A percentile compares a stretch with the other conserved stretches of the same genome.
phyloP scores from a whole-genome alignment of 73 alveolate genomes.

The Stentor roeselii region DNA sequence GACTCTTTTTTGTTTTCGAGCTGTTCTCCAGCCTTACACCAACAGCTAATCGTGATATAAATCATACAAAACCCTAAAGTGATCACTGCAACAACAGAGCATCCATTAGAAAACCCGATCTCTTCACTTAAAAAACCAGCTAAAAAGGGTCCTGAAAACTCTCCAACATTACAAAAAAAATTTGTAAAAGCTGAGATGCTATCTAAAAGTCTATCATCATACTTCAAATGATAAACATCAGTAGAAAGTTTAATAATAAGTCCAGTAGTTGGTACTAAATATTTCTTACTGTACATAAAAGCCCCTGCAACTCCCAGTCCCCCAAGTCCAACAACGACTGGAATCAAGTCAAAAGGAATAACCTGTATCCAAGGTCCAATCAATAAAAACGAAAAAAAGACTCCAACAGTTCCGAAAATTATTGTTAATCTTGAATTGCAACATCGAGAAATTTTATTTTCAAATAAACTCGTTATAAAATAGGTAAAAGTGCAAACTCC shows the following conservation, averaged over 20 bases:
- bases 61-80: no score
- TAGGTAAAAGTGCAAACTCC: neutral
- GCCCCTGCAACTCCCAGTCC: neutral
- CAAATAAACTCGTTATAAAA: neutral
- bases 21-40: no score
- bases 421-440: neutral
- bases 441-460: neutral
- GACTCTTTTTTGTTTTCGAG: no score
- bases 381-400: neutral
- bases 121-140: no score
- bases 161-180: no score
- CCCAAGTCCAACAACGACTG: neutral
- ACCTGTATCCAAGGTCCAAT: neutral
- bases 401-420: neutral
- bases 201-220: neutral
- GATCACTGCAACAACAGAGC: no score
- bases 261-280: neutral
- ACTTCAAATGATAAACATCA: neutral
- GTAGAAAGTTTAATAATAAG: neutral
- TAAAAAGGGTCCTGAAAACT: no score
- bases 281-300: neutral
- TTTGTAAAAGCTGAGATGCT: no score
- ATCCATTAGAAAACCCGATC: no score
- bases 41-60: no score
- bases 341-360: neutral